Conservation (phyloP, 2,329 filamentous ascomycete genomes). For the Claviceps quebecensis region DNA sequence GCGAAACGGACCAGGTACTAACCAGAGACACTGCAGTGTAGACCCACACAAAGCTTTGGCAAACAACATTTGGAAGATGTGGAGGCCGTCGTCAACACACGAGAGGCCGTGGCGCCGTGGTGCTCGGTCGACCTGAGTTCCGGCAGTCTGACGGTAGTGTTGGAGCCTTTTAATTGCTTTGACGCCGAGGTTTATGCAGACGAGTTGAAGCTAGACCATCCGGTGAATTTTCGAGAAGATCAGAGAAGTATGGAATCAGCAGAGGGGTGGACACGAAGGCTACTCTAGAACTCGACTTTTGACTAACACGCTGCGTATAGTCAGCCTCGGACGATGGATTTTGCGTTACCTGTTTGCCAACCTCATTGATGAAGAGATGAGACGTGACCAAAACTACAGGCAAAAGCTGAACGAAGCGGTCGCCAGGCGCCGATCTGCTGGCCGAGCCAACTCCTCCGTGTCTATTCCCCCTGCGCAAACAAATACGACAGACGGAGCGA, state of each 20-base stretch:
- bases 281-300: background rate
- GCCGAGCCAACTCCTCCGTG: constrained; percentile 42
- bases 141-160: constrained; percentile 74
- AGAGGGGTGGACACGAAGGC: background rate
- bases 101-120: constrained; percentile 86
- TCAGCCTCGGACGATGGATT: constrained; percentile 95
- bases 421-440: constrained; percentile 42
- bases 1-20: background rate
- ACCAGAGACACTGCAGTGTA: constrained; percentile 44
- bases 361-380: constrained; percentile 81
- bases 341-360: constrained; percentile 82
- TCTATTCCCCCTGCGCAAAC: constrained; percentile 37
- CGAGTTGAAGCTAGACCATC: constrained; percentile 59
- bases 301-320: constrained; percentile 28
- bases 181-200: constrained; percentile 97
- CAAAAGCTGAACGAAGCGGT: constrained; percentile 49
- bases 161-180: constrained; percentile 93
- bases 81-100: constrained; percentile 70
- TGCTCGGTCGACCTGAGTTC: constrained; percentile 90
- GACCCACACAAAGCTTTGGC: constrained; percentile 80
- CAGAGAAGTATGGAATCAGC: constrained; percentile 59
- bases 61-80: constrained; percentile 92
- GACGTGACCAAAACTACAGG: constrained; percentile 63
- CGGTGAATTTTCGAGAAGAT: constrained; percentile 77
- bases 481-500: constrained; percentile 21